phyloP scores from a whole-genome alignment of 106 monocot genomes.

The Allium cepa region DNA sequence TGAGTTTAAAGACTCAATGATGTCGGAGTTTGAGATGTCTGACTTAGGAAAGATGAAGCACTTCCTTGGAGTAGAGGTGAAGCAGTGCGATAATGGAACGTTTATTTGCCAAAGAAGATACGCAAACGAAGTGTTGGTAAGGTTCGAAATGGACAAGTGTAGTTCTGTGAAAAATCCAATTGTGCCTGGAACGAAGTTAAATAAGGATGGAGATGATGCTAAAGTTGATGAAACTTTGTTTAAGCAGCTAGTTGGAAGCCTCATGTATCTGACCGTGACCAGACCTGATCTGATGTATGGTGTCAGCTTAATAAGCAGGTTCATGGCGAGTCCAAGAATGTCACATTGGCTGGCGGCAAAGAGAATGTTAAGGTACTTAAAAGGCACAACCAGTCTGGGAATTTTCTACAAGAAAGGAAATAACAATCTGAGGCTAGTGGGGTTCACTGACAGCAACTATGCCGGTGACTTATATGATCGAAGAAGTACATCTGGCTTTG shows the following conservation, averaged over 20 bases:
- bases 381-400: slow-evolving; percentile 2
- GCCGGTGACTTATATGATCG: no score
- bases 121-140: no score
- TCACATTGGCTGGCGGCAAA: neutral
- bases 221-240: slow-evolving; percentile 1
- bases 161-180: no score
- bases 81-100: no score
- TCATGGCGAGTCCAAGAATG: neutral
- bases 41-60: no score
- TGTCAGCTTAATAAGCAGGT: slow-evolving; percentile 8
- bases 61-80: no score
- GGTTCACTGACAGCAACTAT: neutral
- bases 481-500: no score
- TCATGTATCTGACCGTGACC: slow-evolving; percentile 4
- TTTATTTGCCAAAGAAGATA: neutral
- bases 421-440: neutral
- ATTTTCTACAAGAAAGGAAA: slow-evolving; percentile 4
- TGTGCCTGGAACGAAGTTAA: no score
- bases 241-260: slow-evolving; percentile 7
- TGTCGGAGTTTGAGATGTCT: no score
- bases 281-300: slow-evolving; percentile 4
- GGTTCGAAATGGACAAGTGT: no score
- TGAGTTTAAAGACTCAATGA: no score
- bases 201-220: no score
- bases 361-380: neutral